phyloP scores from a whole-genome alignment of 306 rosid species.

The Vigna reflexopilosa region DNA sequence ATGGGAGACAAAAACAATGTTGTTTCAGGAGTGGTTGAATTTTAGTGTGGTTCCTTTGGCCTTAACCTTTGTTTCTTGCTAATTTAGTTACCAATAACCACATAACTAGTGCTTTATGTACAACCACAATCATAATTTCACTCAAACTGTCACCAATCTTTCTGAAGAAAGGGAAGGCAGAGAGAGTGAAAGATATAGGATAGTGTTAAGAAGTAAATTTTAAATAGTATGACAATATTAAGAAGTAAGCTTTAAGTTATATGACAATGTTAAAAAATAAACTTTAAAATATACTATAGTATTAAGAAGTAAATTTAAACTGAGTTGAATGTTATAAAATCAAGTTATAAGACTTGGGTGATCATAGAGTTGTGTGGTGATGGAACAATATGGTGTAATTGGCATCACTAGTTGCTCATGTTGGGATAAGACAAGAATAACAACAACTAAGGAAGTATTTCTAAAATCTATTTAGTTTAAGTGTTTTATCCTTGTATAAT shows the following conservation, averaged over 20 bases:
- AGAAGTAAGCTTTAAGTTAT: rapidly evolving
- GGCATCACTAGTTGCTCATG: neutral
- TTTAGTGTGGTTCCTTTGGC: neutral
- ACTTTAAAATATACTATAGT: too few species aligned
- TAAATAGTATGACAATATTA: too few species aligned
- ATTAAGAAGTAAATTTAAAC: too few species aligned
- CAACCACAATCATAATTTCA: neutral
- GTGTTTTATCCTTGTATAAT: neutral
- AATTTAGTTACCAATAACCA: neutral
- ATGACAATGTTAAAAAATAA: too few species aligned
- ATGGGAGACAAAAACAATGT: neutral
- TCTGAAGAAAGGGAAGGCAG: neutral
- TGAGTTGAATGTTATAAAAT: too few species aligned
- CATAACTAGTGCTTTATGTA: neutral
- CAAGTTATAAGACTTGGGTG: too few species aligned
- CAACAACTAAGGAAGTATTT: neutral
- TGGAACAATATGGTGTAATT: neutral
- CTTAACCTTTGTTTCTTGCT: neutral
- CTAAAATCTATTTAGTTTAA: neutral
- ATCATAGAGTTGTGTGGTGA: neutral
- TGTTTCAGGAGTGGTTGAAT: neutral
- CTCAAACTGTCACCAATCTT: neutral
- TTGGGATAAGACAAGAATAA: neutral
- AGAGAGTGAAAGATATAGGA: neutral
- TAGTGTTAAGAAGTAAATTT: too few species aligned